A percentile compares a stretch with the other conserved stretches of the same genome.
Conservation (phyloP, 1,139 yeast species). For the Suhomyces coccinellae region DNA sequence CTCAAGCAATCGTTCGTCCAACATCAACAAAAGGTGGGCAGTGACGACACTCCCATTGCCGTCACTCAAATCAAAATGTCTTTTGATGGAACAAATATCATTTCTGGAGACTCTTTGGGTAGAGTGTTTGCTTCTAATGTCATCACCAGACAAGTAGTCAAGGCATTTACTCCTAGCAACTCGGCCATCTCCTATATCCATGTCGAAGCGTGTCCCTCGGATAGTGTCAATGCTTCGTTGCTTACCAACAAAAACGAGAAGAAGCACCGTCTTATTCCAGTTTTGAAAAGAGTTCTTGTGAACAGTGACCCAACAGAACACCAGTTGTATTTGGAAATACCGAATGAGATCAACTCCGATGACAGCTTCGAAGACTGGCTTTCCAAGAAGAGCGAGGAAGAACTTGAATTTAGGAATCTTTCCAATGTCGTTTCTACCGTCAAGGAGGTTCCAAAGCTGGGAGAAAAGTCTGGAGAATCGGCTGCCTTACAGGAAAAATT, state of each 20-base stretch:
- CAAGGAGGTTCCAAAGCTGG: conserved; percentile 17
- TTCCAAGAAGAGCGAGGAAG: conserved; percentile 49
- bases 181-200: conserved; percentile 34
- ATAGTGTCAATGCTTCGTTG: conserved; percentile 13
- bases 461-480: conserved; percentile 12
- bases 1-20: conserved; percentile 56
- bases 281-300: conserved; percentile 58
- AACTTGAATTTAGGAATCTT: conserved; percentile 48
- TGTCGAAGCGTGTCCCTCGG: conserved; percentile 15
- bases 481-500: conserved; percentile 47
- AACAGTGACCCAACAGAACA: conserved; percentile 48
- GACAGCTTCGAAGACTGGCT: conserved; percentile 43
- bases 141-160: conserved; percentile 73
- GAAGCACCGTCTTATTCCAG: conserved; percentile 49
- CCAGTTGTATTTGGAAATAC: conserved; percentile 50
- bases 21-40: conserved; percentile 39
- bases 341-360: conserved; percentile 16
- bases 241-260: conserved; percentile 30
- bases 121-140: conserved; percentile 69
- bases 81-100: conserved; percentile 71
- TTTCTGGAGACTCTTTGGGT: conserved; percentile 77
- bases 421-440: conserved; percentile 40
- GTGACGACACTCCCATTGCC: conserved; percentile 13
- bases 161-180: conserved; percentile 59
- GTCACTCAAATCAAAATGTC: conserved; percentile 61